A percentile compares a stretch with the other conserved stretches of the same genome.
These are phyloP conservation scores for Punctularia strigosozonata DNA, from an alignment of 768 basidiomycete species.

Conservation along the genomic window DNA sequence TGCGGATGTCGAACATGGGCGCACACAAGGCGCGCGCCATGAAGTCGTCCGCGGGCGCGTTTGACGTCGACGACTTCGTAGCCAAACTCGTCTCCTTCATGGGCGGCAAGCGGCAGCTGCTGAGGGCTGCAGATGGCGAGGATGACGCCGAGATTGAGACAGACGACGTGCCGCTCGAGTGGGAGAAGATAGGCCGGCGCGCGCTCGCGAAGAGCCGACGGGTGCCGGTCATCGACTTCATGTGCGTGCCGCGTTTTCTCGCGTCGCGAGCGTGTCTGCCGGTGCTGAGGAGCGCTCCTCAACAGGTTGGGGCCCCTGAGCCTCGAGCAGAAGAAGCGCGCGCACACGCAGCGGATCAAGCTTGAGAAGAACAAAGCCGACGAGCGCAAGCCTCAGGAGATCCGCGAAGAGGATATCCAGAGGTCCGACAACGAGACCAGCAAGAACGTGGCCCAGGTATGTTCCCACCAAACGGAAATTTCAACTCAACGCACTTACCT, in stretches of 20 bases:
- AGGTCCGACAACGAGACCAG: slow-evolving; percentile 84
- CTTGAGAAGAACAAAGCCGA: slow-evolving; percentile 64
- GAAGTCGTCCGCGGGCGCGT: slow-evolving; percentile 79
- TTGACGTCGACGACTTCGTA: slow-evolving; percentile 89
- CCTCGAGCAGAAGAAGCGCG: slow-evolving; percentile 74
- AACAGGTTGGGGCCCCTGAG: slow-evolving; percentile 84
- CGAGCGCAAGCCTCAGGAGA: slow-evolving; percentile 63
- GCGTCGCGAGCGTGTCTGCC: background rate
- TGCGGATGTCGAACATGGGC: slow-evolving; percentile 66
- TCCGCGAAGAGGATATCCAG: slow-evolving; percentile 73
- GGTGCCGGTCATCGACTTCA: slow-evolving; percentile 76
- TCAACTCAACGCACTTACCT: background rate
- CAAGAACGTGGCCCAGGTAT: slow-evolving; percentile 67
- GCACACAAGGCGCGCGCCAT: slow-evolving; percentile 85
- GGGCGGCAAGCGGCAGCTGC: slow-evolving; percentile 41
- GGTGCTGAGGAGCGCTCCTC: background rate
- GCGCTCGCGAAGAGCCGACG: slow-evolving; percentile 72
- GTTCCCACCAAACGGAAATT: slow-evolving; percentile 12
- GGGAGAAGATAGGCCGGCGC: slow-evolving; percentile 80
- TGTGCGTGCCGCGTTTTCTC: slow-evolving; percentile 38
- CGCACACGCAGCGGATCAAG: slow-evolving; percentile 43
- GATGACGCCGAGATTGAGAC: slow-evolving; percentile 37
- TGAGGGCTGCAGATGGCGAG: slow-evolving; percentile 33
- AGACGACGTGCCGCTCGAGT: slow-evolving; percentile 42
- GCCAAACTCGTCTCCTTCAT: slow-evolving; percentile 61